phyloP scores from a whole-genome alignment of 2,329 filamentous ascomycete species.

The Pseudogymnoascus sp. region DNA sequence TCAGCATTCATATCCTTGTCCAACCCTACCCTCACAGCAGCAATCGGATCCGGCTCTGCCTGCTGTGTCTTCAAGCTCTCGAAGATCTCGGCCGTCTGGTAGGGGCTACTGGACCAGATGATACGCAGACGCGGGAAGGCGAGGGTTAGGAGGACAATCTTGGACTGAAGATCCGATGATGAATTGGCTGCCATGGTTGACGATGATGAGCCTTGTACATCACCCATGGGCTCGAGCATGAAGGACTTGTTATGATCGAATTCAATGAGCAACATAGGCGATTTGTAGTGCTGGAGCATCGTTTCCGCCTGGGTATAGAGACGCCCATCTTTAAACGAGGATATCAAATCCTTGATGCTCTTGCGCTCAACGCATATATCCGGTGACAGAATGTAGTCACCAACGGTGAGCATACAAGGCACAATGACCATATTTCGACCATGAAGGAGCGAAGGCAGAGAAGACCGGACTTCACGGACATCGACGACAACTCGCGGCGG shows the following conservation, averaged over 20 bases:
- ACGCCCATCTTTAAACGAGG: conserved; percentile 83
- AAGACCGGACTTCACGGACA: conserved; percentile 91
- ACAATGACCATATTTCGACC: conserved; percentile 81
- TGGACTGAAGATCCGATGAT: conserved; percentile 75
- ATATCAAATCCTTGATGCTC: conserved; percentile 82
- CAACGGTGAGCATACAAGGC: conserved; percentile 92
- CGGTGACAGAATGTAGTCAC: conserved; percentile 89
- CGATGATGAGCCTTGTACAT: conserved; percentile 52
- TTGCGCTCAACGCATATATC: conserved; percentile 92
- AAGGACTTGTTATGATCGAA: conserved; percentile 98
- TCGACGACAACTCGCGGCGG: conserved; percentile 91
- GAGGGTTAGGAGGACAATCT: conserved; percentile 84
- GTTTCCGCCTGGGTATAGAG: conserved; percentile 87
- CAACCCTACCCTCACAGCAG: conserved; percentile 75
- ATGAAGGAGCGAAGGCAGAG: conserved; percentile 82
- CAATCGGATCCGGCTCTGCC: conserved; percentile 81
- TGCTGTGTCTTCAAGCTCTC: conserved; percentile 85
- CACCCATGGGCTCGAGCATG: conserved; percentile 75
- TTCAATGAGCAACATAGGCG: conserved; percentile 86
- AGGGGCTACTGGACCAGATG: conserved; percentile 88
- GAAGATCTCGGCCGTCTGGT: conserved; percentile 96
- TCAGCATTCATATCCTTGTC: conserved; percentile 54
- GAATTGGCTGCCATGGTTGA: conserved; percentile 50
- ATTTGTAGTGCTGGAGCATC: conserved; percentile 90
- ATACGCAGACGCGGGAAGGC: conserved; percentile 85